A percentile compares a stretch with the other conserved stretches of the same genome.
These are phyloP conservation scores for Apiospora malaysiana DNA, from an alignment of 2,329 filamentous ascomycete species.

Conservation along the genomic window DNA sequence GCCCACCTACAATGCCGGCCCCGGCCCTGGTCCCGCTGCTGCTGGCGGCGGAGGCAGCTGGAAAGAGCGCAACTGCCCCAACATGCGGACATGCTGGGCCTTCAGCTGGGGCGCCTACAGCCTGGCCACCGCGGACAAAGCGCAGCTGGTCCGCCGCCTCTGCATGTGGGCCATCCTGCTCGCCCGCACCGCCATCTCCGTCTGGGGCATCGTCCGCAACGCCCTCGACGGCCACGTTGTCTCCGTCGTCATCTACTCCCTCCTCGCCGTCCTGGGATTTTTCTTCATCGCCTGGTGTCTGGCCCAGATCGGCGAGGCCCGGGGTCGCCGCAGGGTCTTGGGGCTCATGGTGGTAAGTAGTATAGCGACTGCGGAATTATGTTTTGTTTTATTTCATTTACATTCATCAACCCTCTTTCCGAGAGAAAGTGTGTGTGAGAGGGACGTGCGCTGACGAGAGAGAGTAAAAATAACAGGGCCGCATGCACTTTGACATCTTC, in stretches of 20 bases:
- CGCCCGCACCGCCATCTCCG: constrained; percentile 2
- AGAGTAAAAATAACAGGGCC: no score
- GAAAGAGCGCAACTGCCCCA: constrained; percentile 16
- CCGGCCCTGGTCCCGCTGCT: neutral
- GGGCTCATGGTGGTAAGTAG: constrained; percentile 7
- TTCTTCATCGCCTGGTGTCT: constrained; percentile 18
- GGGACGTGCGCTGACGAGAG: no score
- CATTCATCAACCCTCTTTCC: no score
- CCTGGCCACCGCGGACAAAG: constrained; percentile 4
- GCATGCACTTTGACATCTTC: neutral
- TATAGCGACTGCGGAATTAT: no score
- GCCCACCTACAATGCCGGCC: neutral
- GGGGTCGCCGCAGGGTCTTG: neutral
- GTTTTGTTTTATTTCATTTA: no score
- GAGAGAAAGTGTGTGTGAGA: no score
- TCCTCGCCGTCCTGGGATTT: constrained; percentile 7
- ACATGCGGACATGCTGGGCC: constrained; percentile 17
- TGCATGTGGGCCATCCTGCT: constrained; percentile 16
- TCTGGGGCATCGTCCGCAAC: constrained; percentile 1
- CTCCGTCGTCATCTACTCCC: neutral
- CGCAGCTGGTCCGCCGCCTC: constrained; percentile 13
- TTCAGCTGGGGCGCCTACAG: constrained; percentile 11
- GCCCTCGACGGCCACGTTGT: neutral
- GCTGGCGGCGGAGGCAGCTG: neutral
- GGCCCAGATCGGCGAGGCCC: constrained; percentile 3